Percentiles rank a stretch among this genome's conserved stretches.
These are phyloP conservation scores for Dovyalis caffra DNA, from an alignment of 345 rosid genomes.

Conservation along the genomic window DNA sequence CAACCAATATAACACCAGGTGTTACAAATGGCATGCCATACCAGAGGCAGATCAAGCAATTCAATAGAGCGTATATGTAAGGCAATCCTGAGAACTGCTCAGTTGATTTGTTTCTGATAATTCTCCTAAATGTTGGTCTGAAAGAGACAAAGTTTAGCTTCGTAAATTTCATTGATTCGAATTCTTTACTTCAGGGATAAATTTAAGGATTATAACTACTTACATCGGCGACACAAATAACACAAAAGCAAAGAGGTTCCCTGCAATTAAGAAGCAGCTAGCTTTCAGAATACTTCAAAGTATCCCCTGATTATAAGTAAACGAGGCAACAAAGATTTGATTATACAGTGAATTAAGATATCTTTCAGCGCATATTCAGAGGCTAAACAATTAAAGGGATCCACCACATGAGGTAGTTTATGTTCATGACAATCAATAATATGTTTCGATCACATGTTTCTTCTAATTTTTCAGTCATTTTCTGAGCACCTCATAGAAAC, in stretches of 20 bases:
- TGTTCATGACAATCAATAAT: not conserved
- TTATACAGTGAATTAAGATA: not conserved
- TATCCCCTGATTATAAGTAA: not conserved
- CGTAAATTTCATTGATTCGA: not conserved
- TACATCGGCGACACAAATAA: conserved; percentile 55
- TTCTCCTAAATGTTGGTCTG: conserved; percentile 59
- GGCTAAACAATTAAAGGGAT: not conserved
- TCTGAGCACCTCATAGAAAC: not conserved
- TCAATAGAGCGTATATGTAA: conserved; percentile 45
- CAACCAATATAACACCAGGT: conserved; percentile 43
- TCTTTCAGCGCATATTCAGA: not conserved
- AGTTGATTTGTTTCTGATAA: conserved; percentile 44
- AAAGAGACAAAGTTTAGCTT: not conserved
- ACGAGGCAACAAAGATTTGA: not conserved
- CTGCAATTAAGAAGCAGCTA: conserved; percentile 27
- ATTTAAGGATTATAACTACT: conserved; percentile 24
- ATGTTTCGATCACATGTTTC: not conserved
- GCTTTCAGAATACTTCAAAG: not conserved
- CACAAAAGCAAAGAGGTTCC: conserved; percentile 47
- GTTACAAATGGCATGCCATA: conserved; percentile 50
- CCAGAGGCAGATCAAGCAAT: conserved; percentile 58
- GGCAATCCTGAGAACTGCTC: conserved; percentile 58
- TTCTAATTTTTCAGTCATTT: not conserved
- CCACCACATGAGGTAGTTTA: not conserved
- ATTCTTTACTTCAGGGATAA: not conserved